Evolutionary conservation across 768 basidiomycete species (phyloP).

Genomic region (Lentinula detonsa): DNA sequence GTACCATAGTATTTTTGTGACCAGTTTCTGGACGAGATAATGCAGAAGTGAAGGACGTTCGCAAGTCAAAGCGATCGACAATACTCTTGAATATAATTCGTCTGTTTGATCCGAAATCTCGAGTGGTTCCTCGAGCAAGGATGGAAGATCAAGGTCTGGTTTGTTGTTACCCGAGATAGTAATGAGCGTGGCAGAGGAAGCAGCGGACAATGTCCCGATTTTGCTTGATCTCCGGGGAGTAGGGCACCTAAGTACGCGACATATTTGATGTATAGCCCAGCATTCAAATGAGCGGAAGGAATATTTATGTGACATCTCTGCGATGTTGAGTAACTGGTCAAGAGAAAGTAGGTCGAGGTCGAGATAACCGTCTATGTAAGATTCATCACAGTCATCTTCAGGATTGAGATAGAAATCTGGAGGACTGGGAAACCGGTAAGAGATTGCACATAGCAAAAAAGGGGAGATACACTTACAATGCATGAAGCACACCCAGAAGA

Average conservation of each 20-base stretch:
- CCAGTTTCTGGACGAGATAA: constrained; percentile 41
- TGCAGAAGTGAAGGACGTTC: constrained; percentile 40
- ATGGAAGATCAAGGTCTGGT: not conserved
- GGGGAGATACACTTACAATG: constrained; percentile 27
- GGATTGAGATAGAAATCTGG: constrained; percentile 27
- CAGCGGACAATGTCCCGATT: constrained; percentile 12
- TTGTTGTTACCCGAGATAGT: constrained; percentile 20
- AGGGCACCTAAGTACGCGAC: constrained; percentile 24
- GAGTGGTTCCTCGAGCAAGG: not conserved
- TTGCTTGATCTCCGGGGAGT: not conserved
- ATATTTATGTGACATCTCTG: constrained; percentile 42
- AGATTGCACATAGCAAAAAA: not conserved
- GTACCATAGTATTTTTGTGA: constrained; percentile 49
- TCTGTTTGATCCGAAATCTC: constrained; percentile 11
- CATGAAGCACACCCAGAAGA: constrained; percentile 44
- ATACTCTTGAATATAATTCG: constrained; percentile 35
- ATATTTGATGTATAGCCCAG: constrained; percentile 37
- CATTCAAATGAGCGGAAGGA: constrained; percentile 36
- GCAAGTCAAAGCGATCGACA: constrained; percentile 48
- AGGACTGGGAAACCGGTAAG: constrained; percentile 20
- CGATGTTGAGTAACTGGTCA: constrained; percentile 36
- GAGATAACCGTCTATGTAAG: not conserved
- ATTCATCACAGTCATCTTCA: constrained; percentile 6
- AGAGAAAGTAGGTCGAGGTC: not conserved
- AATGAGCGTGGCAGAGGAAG: constrained; percentile 16